phyloP scores from a whole-genome alignment of 2,329 filamentous ascomycete species.

The Aureobasidium sp. region DNA sequence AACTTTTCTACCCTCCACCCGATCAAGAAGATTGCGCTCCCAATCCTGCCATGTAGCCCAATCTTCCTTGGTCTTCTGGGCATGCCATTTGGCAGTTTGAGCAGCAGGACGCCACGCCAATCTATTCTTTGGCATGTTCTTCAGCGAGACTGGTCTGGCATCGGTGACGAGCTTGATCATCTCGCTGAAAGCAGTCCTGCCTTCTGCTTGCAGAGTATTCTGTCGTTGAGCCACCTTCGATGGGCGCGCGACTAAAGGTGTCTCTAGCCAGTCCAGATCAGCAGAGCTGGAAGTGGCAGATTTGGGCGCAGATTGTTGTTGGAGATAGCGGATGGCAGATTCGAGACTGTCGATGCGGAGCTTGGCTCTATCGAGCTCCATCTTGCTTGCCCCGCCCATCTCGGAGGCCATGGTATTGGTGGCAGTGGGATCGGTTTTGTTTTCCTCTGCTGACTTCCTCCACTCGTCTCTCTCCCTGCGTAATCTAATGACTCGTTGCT shows the following conservation, averaged over 20 bases:
- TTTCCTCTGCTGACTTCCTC: constrained; percentile 56
- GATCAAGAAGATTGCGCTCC: constrained; percentile 25
- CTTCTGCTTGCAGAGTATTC: constrained; percentile 52
- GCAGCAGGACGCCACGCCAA: constrained; percentile 60
- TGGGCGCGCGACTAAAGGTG: constrained; percentile 48
- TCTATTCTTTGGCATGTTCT: constrained; percentile 50
- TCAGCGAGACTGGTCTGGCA: constrained; percentile 55
- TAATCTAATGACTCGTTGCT: constrained; percentile 31
- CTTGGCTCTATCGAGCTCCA: constrained; percentile 65
- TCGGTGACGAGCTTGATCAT: constrained; percentile 55
- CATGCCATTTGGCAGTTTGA: constrained; percentile 59
- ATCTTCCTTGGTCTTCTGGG: constrained; percentile 58
- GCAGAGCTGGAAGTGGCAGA: constrained; percentile 17
- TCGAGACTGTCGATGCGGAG: constrained; percentile 62
- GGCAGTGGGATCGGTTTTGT: constrained; percentile 41
- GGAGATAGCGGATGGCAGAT: constrained; percentile 59
- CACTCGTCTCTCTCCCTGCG: constrained; percentile 62
- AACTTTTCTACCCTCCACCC: neutral
- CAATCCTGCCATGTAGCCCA: constrained; percentile 44
- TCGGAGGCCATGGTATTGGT: constrained; percentile 36
- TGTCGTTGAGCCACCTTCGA: constrained; percentile 33
- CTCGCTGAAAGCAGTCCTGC: constrained; percentile 57
- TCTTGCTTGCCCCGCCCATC: constrained; percentile 57
- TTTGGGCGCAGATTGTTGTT: constrained; percentile 51
- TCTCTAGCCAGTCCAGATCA: constrained; percentile 55